Evolutionary conservation across 805 yeast species (phyloP), one percentile per base, ranked within the genome.

Genomic region (Barnettozyma californica): DNA sequence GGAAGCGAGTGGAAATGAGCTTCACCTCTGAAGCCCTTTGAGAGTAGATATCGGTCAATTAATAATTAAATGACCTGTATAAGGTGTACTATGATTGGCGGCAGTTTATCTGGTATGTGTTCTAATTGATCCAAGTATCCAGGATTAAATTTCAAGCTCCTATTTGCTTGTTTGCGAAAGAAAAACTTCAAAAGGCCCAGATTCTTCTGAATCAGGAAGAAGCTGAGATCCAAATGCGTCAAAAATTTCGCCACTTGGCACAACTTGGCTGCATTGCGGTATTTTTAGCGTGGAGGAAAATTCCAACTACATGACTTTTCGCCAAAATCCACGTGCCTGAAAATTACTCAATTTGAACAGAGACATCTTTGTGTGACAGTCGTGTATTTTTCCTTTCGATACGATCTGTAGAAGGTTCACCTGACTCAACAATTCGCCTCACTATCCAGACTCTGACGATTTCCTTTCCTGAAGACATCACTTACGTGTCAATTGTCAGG

Each of bases 151-250:
- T 29, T 29, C 14, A 13, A 29, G 33, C 33, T 29, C 33, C 33
- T 29, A n/a, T 29, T 29, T 14, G 14, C 6, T 29, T 29, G 33
- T 29, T 27, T 29, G 33, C 33, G 33, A 29, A 29, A 29, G 33
- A 29, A 29, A 29, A 29, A 9, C 33, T 29, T 16, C 5, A 35
- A 35, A 35, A 35, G 38, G 20, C 23, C 21, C 21, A 18, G 14
- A 35, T 18, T 35, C 33, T 29, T 35, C 43, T 19, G 34, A 27
- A 41, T 31, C 44, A 37, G 44, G 44, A 19, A 29, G 20, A n/a
- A 19, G 18, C 21, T 11, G 25, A 40, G 43, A 40, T 40, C 43
- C 43, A 18, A 23, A 26, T 23, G 19, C 43, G 43, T 40, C 42
- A 39, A 20, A 23, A 10, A 13, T 8, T 26, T 39, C 31, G 42